A percentile compares a stretch with the other conserved stretches of the same genome.
phyloP scores from a whole-genome alignment of 208 protist species.

The Naegleria gruberi region DNA sequence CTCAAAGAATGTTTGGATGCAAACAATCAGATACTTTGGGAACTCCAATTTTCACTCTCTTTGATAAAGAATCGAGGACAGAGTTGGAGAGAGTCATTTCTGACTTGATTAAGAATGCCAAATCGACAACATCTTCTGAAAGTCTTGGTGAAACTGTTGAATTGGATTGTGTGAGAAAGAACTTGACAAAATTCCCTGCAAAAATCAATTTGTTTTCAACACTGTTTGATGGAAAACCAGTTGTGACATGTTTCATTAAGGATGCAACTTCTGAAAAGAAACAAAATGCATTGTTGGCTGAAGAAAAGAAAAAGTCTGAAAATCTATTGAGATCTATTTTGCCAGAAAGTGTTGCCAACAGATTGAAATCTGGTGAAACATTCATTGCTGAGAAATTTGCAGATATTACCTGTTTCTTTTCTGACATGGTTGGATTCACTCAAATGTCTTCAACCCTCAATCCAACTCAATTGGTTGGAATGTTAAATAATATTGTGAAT shows the following conservation, averaged over 20 bases:
- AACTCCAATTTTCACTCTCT: background rate
- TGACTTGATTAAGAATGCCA: background rate
- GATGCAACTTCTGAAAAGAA: background rate
- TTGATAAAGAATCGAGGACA: background rate
- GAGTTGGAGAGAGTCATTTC: too few species aligned
- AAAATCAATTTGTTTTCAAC: background rate
- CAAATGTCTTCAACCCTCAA: background rate
- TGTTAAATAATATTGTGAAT: constrained; percentile 1
- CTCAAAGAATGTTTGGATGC: background rate
- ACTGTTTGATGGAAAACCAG: background rate
- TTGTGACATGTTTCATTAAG: background rate
- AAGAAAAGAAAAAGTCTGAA: constrained; percentile 20
- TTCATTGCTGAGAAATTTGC: constrained; percentile 15
- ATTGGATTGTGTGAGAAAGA: background rate
- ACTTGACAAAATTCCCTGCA: background rate
- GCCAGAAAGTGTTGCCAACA: background rate
- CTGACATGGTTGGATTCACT: constrained; percentile 28
- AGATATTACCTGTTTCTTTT: constrained; percentile 20
- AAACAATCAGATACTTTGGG: background rate
- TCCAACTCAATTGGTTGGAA: background rate
- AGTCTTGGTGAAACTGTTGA: background rate
- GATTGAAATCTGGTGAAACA: constrained; percentile 19
- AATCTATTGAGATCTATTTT: constrained; percentile 23
- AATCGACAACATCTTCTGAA: too few species aligned
- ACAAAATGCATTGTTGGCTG: background rate